phyloP scores from a whole-genome alignment of 257 asterid species.

The Ligustrum vulgare region DNA sequence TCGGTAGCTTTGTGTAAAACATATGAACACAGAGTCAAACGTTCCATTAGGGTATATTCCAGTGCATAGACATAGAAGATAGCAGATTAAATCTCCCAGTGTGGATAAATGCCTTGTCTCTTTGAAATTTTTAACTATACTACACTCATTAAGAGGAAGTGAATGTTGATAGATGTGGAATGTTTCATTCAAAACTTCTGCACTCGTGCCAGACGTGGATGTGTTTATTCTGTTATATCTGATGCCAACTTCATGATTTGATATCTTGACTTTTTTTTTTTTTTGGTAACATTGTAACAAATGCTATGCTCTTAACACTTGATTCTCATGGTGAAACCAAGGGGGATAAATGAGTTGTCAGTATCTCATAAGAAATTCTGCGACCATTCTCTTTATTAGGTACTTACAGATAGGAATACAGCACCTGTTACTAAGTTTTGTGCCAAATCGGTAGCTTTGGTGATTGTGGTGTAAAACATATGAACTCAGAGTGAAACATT shows the following conservation, averaged over 20 bases:
- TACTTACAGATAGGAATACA: too few species aligned
- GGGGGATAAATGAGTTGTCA: too few species aligned
- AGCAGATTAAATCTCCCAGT: background rate
- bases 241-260: slow-evolving; percentile 3
- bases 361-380: too few species aligned
- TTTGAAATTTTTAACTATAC: slow-evolving; percentile 6
- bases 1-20: slow-evolving; percentile 5
- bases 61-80: background rate
- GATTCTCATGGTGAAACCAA: too few species aligned
- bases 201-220: background rate
- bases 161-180: slow-evolving; percentile 2
- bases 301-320: too few species aligned
- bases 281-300: too few species aligned
- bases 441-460: background rate
- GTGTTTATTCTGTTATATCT: background rate
- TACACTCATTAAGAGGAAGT: slow-evolving; percentile 8
- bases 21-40: background rate
- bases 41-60: slow-evolving; percentile 4
- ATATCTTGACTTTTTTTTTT: too few species aligned
- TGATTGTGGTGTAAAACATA: slow-evolving; percentile 4
- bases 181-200: background rate
- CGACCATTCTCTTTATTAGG: too few species aligned
- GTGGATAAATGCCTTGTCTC: background rate
- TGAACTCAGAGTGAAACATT: slow-evolving; percentile 7
- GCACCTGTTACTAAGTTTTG: background rate